phyloP scores from a whole-genome alignment of 768 basidiomycete genomes.

The Hortiboletus flavorubellus region DNA sequence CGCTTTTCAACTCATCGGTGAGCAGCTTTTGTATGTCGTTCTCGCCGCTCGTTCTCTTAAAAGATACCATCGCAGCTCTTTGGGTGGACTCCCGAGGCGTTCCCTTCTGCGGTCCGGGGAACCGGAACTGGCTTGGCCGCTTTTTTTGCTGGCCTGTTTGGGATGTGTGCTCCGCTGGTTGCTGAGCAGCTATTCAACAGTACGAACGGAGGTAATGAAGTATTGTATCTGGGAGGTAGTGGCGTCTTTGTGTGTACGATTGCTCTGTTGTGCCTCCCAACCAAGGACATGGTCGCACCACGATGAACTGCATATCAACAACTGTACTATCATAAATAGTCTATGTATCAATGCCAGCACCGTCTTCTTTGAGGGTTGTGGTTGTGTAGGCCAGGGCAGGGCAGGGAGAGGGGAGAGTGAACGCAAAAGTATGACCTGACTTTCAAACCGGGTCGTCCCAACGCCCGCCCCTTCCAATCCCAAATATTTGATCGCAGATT shows the following conservation, averaged over 20 bases:
- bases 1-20: constrained; percentile 10
- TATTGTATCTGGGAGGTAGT: constrained; percentile 13
- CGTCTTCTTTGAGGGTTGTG: no score
- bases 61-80: constrained; percentile 1
- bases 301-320: background rate
- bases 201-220: constrained; percentile 1
- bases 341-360: no score
- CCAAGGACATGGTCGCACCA: constrained; percentile 13
- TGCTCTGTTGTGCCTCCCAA: constrained; percentile 4
- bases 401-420: no score
- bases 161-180: background rate
- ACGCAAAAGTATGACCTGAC: no score
- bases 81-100: constrained; percentile 18
- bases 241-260: constrained; percentile 10
- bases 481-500: no score
- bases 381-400: no score
- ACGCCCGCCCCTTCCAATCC: no score
- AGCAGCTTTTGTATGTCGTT: background rate
- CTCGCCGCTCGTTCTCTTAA: background rate
- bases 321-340: background rate
- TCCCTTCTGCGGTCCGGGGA: constrained; percentile 13
- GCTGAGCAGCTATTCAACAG: constrained; percentile 4
- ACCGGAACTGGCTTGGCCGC: constrained; percentile 9
- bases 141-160: constrained; percentile 3
- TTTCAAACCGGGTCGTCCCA: no score